Percentiles rank a stretch among this genome's conserved stretches.
These are phyloP conservation scores for Wickerhamiella cacticola DNA, from an alignment of 805 yeast species.

Conservation along the genomic window DNA sequence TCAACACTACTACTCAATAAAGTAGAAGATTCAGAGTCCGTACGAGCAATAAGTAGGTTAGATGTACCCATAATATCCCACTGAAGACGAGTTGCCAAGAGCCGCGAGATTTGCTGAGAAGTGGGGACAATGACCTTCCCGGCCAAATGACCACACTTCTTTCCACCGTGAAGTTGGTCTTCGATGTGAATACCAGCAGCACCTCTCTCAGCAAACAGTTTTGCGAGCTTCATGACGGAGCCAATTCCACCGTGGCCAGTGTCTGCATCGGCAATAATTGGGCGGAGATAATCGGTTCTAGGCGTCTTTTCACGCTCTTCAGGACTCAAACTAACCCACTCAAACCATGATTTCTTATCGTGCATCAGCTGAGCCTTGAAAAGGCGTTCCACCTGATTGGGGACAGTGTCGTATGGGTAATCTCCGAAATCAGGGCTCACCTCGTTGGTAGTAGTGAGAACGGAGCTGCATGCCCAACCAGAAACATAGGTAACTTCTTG, in stretches of 20 bases:
- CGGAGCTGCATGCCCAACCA: conserved; percentile 30
- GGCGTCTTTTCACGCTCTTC: conserved; percentile 23
- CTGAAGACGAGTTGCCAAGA: conserved; percentile 47
- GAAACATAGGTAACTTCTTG: conserved; percentile 27
- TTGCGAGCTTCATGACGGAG: conserved; percentile 53
- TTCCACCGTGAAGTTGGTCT: conserved; percentile 54
- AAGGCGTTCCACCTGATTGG: conserved; percentile 50
- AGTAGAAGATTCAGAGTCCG: conserved; percentile 46
- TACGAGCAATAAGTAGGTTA: conserved; percentile 47
- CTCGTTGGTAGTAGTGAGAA: conserved; percentile 48
- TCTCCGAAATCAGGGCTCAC: conserved; percentile 58
- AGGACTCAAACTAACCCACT: conserved; percentile 28
- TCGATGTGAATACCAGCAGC: conserved; percentile 57
- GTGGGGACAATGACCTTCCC: conserved; percentile 54
- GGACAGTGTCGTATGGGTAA: conserved; percentile 57
- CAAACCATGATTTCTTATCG: conserved; percentile 39
- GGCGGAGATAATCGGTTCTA: conserved; percentile 42
- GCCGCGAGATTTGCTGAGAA: conserved; percentile 41
- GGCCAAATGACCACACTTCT: conserved; percentile 51
- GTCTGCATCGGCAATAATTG: conserved; percentile 56
- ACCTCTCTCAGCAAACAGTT: conserved; percentile 53
- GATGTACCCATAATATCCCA: conserved; percentile 54
- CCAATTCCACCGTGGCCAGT: conserved; percentile 56
- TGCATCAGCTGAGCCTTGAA: conserved; percentile 49
- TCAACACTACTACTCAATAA: conserved; percentile 42